phyloP scores from a whole-genome alignment of 495 filamentous ascomycete genomes.

The Halenospora varia region DNA sequence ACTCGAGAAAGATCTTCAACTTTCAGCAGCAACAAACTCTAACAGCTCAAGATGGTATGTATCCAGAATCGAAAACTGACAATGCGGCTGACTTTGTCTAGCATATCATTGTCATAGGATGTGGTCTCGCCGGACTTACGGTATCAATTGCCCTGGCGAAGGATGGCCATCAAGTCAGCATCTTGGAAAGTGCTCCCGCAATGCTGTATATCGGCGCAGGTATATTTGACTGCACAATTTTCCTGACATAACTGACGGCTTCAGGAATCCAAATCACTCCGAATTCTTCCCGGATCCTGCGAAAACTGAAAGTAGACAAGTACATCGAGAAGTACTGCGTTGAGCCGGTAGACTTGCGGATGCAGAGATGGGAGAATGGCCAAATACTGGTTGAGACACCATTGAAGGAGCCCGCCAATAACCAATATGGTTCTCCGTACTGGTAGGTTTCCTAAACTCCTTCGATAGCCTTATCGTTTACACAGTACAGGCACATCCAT shows the following conservation, averaged over 20 bases:
- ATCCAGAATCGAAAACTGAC: neutral
- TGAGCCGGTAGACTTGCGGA: constrained; percentile 33
- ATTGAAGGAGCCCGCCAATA: constrained; percentile 39
- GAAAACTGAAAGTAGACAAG: constrained; percentile 34
- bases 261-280: constrained; percentile 56
- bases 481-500: constrained; percentile 42
- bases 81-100: neutral
- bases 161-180: constrained; percentile 53
- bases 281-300: constrained; percentile 48
- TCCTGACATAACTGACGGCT: constrained; percentile 21
- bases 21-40: too few relatives aligned
- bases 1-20: neutral
- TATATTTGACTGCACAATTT: neutral
- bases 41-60: too few relatives aligned
- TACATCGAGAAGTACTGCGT: constrained; percentile 32
- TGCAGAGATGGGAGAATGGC: constrained; percentile 38
- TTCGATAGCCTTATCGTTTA: neutral
- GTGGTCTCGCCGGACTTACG: constrained; percentile 62
- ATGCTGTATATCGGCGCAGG: constrained; percentile 21
- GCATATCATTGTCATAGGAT: constrained; percentile 58
- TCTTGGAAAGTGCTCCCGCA: constrained; percentile 56
- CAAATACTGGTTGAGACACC: constrained; percentile 33
- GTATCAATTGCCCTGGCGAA: constrained; percentile 57
- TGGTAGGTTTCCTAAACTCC: neutral
- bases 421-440: constrained; percentile 39